Evolutionary conservation across 176 grass and related monocot species (phyloP).

Genomic region (Carex cristatella): DNA sequence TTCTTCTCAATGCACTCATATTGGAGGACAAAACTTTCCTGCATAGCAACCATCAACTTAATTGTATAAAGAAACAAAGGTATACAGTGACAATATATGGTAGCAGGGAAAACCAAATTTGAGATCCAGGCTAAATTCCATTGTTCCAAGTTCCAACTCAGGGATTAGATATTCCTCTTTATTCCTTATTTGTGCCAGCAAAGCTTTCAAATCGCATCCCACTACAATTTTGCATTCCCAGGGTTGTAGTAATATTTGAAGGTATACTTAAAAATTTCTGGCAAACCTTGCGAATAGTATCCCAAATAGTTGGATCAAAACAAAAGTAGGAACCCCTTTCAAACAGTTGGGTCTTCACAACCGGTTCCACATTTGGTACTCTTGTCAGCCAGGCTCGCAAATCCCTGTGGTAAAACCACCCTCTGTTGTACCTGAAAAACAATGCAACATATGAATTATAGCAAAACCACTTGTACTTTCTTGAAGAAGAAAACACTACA

Average conservation of each 20-base stretch:
- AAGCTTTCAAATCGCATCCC: background rate
- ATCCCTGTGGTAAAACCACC: constrained; percentile 98
- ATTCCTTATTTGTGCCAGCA: background rate
- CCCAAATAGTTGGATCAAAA: constrained; percentile 82
- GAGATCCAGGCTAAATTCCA: background rate
- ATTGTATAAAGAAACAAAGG: constrained; percentile 5
- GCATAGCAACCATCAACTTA: constrained; percentile 18
- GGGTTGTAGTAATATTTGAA: background rate
- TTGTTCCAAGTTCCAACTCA: background rate
- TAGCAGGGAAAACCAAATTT: background rate
- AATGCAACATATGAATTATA: constrained; percentile 3
- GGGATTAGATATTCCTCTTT: background rate
- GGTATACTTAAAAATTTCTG: background rate
- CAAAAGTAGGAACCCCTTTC: constrained; percentile 79
- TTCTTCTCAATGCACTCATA: constrained; percentile 78
- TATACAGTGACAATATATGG: constrained; percentile 4
- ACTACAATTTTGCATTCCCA: background rate
- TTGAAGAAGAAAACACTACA: background rate
- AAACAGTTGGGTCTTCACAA: constrained; percentile 59
- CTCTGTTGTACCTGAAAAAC: constrained; percentile 53
- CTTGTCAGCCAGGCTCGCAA: constrained; percentile 57
- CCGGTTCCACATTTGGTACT: constrained; percentile 55
- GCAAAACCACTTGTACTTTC: background rate
- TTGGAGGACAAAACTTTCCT: constrained; percentile 84
- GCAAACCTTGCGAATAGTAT: constrained; percentile 77